These are phyloP conservation scores for Colletotrichum sp. DNA, from an alignment of 2,329 filamentous ascomycete genomes.

Conservation along the genomic window DNA sequence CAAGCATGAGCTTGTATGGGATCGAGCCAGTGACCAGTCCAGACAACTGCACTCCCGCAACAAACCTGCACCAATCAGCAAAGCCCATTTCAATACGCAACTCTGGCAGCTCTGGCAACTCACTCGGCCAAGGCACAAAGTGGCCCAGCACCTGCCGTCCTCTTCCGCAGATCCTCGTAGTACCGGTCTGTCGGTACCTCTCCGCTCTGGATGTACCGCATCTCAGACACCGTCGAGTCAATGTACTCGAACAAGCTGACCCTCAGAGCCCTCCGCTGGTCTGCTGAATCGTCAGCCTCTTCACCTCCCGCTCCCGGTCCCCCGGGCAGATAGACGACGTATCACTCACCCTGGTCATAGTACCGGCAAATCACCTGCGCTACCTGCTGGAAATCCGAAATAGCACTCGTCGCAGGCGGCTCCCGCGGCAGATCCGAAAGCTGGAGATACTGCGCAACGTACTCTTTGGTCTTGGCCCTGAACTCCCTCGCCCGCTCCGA, in stretches of 20 bases:
- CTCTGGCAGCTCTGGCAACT: background rate
- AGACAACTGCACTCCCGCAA: background rate
- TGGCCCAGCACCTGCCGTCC: slow-evolving; percentile 13
- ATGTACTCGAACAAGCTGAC: slow-evolving; percentile 13
- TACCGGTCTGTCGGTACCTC: slow-evolving; percentile 1
- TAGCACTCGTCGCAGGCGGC: background rate
- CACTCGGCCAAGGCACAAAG: slow-evolving; percentile 17
- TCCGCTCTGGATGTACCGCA: slow-evolving; percentile 2
- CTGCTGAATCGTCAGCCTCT: background rate
- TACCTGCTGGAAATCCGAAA: slow-evolving; percentile 1
- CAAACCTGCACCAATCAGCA: slow-evolving; percentile 12
- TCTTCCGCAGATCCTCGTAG: slow-evolving; percentile 6
- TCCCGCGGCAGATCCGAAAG: background rate
- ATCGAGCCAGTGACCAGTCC: background rate
- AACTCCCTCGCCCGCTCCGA: background rate
- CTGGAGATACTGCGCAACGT: slow-evolving; percentile 1
- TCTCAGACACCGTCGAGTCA: slow-evolving; percentile 9
- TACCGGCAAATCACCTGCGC: slow-evolving; percentile 1
- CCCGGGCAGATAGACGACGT: background rate
- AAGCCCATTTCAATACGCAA: background rate
- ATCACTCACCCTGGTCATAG: slow-evolving; percentile 3
- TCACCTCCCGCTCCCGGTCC: background rate
- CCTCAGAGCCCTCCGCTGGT: background rate
- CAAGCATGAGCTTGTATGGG: slow-evolving; percentile 1
- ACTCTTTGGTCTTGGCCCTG: slow-evolving; percentile 1